phyloP scores from a whole-genome alignment of 2,329 filamentous ascomycete genomes.

The Aureobasidium melanogenum region DNA sequence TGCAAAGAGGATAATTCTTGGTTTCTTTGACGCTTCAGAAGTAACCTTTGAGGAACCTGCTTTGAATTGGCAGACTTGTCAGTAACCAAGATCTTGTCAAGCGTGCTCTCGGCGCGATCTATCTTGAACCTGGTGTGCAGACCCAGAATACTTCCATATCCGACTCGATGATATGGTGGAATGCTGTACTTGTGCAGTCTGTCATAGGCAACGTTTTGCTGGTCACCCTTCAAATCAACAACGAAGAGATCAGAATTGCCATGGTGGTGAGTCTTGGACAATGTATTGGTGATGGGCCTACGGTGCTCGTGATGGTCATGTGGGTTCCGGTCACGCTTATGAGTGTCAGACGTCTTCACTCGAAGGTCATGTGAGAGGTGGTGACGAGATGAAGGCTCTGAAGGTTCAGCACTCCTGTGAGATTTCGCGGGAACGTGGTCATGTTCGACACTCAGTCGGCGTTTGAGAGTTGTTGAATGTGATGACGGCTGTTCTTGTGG shows the following conservation, averaged over 20 bases:
- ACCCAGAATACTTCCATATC: conserved; percentile 64
- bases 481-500: not conserved
- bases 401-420: not conserved
- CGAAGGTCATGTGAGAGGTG: not conserved
- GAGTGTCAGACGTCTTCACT: not conserved
- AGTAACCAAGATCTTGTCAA: conserved; percentile 27
- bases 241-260: conserved; percentile 38
- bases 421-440: not conserved
- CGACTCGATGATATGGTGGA: conserved; percentile 61
- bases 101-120: conserved; percentile 53
- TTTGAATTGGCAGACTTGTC: not conserved
- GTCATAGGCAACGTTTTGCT: conserved; percentile 65
- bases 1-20: conserved; percentile 33
- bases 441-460: not conserved
- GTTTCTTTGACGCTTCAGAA: conserved; percentile 34
- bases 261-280: not conserved
- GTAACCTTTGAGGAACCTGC: conserved; percentile 25
- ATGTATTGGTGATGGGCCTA: not conserved
- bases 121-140: conserved; percentile 52
- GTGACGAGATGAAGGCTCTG: not conserved
- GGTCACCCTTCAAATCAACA: conserved; percentile 68
- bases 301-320: not conserved
- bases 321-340: not conserved
- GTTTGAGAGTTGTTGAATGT: not conserved
- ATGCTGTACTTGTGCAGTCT: conserved; percentile 62